These are phyloP conservation scores for Trichoderma semiorbis DNA, from an alignment of 2,329 filamentous ascomycete species.

Conservation along the genomic window DNA sequence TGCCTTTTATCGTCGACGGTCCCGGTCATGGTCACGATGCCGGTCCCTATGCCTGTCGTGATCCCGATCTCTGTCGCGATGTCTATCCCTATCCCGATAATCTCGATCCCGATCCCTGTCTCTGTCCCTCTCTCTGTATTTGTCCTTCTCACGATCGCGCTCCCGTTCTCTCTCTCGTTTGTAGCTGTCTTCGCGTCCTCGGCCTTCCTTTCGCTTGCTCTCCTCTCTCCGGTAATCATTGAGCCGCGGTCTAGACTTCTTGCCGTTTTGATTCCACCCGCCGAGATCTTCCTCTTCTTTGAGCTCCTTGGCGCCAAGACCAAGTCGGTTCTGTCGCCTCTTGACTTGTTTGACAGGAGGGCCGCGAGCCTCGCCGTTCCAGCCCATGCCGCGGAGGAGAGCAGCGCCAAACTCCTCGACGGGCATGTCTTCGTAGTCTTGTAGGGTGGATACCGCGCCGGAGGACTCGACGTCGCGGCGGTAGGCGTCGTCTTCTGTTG, in stretches of 20 bases:
- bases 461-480: slow-evolving; percentile 65
- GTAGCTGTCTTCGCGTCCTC: slow-evolving; percentile 43
- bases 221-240: slow-evolving; percentile 48
- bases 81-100: slow-evolving; percentile 3
- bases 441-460: slow-evolving; percentile 71
- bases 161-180: slow-evolving; percentile 47
- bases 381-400: slow-evolving; percentile 88
- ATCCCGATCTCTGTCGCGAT: slow-evolving; percentile 21
- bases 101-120: slow-evolving; percentile 14
- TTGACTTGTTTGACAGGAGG: slow-evolving; percentile 59
- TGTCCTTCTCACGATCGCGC: slow-evolving; percentile 36
- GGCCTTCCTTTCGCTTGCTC: slow-evolving; percentile 42
- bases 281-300: slow-evolving; percentile 70
- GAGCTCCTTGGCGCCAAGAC: slow-evolving; percentile 82
- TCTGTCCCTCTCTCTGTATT: slow-evolving; percentile 30
- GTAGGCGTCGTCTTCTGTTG: slow-evolving; percentile 65
- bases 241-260: slow-evolving; percentile 46
- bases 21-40: slow-evolving; percentile 15
- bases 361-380: slow-evolving; percentile 67
- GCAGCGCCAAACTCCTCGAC: slow-evolving; percentile 94
- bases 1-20: slow-evolving; percentile 18
- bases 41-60: slow-evolving; percentile 6
- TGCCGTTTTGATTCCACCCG: slow-evolving; percentile 71
- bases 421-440: slow-evolving; percentile 83
- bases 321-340: slow-evolving; percentile 74